Conservation (phyloP, 1,284 basidiomycete genomes). For the Amylostereum chailletii region DNA sequence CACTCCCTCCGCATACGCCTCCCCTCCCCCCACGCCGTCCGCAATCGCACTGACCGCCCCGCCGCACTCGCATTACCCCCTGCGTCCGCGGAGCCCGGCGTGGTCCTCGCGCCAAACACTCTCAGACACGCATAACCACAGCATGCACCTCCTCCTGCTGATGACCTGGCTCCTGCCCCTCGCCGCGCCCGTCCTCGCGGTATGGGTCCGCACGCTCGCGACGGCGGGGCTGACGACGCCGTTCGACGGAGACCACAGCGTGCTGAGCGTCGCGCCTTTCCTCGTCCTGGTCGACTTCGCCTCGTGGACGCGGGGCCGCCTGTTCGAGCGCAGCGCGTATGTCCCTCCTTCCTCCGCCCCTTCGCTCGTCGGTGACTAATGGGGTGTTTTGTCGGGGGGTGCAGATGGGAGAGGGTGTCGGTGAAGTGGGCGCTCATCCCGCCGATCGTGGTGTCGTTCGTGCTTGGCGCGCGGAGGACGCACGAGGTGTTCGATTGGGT, state of each 20-base stretch:
- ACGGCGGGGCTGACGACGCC: constrained; percentile 68
- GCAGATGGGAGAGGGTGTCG: constrained; percentile 30
- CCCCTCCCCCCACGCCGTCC: not conserved
- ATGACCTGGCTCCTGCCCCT: constrained; percentile 82
- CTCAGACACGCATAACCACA: constrained; percentile 35
- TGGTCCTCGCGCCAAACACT: not conserved
- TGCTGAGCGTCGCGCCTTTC: constrained; percentile 58
- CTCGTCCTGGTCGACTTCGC: constrained; percentile 53
- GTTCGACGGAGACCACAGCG: constrained; percentile 72
- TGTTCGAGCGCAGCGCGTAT: constrained; percentile 31
- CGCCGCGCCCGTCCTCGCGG: constrained; percentile 71
- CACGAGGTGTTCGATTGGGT: constrained; percentile 51
- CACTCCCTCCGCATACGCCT: not conserved
- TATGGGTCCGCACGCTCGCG: constrained; percentile 82
- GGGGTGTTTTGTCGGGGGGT: not conserved
- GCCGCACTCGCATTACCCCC: not conserved
- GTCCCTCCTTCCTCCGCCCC: constrained; percentile 7
- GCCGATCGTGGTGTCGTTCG: constrained; percentile 45
- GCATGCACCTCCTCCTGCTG: constrained; percentile 60
- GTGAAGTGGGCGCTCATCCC: constrained; percentile 38
- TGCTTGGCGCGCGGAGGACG: constrained; percentile 49
- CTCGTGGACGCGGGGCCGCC: constrained; percentile 34
- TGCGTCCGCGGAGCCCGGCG: not conserved
- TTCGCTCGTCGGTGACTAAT: not conserved
- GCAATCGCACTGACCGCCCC: not conserved